Evolutionary conservation across 164 flowering plant genomes (phyloP), one percentile per base, ranked within the genome.

Genomic region (Piper betle): DNA sequence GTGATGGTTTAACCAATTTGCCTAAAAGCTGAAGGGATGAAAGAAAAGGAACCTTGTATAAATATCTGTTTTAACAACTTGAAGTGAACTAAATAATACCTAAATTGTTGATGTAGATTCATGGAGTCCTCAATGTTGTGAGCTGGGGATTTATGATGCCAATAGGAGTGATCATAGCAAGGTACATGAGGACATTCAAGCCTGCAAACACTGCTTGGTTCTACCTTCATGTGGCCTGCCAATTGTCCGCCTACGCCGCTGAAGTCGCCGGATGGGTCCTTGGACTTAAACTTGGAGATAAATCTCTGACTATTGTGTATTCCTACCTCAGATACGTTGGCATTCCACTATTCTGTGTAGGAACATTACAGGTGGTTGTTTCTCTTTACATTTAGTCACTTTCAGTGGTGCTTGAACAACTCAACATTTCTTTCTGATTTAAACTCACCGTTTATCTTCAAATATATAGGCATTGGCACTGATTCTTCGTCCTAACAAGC

Each of bases 71-170:
- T 25, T 25, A 25, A 25, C 33, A 25, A 25, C 33, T 2, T 25
- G 33, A 25, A 25, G 33, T 25, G 2, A 25, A 25, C 33, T 25
- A 25, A 25, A 25, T 25, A 25, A 25, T 25, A 0, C 2, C 33
- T 25, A 25, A 25, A 25, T 25, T 25, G 33, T 25, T 25, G 33
- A 25, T 91, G 17, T 70, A 87, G 68, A 91, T 92, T 68, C 77
- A 91, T 71, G 96, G 97, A 58, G 77, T 86, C 46, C 60, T 86
- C 50, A 88, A 83, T 65, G 81, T 80, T 1, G 72, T 86, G 17
- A 82, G 93, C 56, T 91, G 96, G 96, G 97, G 97, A 3, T 74
- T 69, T 12, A 13, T 91, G 73, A 74, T 91, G 84, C 97, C 97
- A 15, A 25, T 79, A 18, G 97, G 96, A 16, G 88, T 73, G 19